Percentiles rank a stretch among this genome's conserved stretches.
phyloP scores from a whole-genome alignment of 1,139 yeast species.

The Taphrina betulina region DNA sequence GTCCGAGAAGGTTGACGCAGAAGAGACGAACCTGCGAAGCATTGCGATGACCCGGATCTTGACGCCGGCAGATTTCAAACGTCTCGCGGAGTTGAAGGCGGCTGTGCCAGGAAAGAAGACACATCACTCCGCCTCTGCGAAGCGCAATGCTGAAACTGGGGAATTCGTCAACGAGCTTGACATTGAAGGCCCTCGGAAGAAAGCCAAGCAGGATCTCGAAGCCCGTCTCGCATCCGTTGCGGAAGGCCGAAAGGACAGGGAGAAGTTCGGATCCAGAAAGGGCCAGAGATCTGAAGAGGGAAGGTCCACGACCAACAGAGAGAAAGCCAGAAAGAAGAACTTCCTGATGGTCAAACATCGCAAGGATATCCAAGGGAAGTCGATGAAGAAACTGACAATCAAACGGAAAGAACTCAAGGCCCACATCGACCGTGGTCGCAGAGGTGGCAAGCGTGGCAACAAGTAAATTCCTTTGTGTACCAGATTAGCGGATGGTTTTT shows the following conservation, averaged over 20 bases:
- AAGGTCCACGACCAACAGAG: slow-evolving; percentile 91
- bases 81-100: slow-evolving; percentile 79
- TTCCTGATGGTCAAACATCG: slow-evolving; percentile 98
- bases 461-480: no score
- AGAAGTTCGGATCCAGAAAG: slow-evolving; percentile 80
- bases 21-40: slow-evolving; percentile 49
- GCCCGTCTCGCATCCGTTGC: slow-evolving; percentile 82
- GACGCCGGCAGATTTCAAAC: slow-evolving; percentile 97
- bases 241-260: slow-evolving; percentile 93
- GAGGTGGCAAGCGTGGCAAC: slow-evolving; percentile 31
- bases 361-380: slow-evolving; percentile 89
- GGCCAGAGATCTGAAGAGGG: slow-evolving; percentile 66
- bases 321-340: slow-evolving; percentile 97
- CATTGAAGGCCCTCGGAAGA: slow-evolving; percentile 75
- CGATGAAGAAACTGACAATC: slow-evolving; percentile 82
- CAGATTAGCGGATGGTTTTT: no score
- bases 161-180: slow-evolving; percentile 78
- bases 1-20: slow-evolving; percentile 38
- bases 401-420: slow-evolving; percentile 82
- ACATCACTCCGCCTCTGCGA: slow-evolving; percentile 20
- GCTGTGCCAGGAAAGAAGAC: slow-evolving; percentile 30
- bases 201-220: slow-evolving; percentile 77
- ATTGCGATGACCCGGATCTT: slow-evolving; percentile 72
- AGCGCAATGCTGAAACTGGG: slow-evolving; percentile 36
- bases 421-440: slow-evolving; percentile 47